Evolutionary conservation across 306 rosid genomes (phyloP).

Genomic region (Rosa rugosa): DNA sequence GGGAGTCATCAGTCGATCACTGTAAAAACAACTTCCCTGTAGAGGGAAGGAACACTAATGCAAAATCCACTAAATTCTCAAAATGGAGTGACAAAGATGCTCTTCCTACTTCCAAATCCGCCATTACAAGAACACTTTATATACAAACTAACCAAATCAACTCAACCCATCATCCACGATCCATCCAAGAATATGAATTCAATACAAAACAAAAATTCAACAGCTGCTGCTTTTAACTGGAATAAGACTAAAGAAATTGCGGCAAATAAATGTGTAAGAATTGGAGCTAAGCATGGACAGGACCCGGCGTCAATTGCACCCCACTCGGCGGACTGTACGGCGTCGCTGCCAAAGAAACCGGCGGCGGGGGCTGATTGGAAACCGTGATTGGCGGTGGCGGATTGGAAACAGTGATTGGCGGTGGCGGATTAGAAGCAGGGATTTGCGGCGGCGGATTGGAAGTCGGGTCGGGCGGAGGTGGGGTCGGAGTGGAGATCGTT

Average conservation of each 20-base stretch:
- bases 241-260: background rate
- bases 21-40: background rate
- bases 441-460: slow-evolving; percentile 30
- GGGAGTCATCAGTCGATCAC: background rate
- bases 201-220: background rate
- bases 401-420: slow-evolving; percentile 5
- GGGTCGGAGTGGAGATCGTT: slow-evolving; percentile 6
- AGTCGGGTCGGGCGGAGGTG: slow-evolving; percentile 10
- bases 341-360: slow-evolving; percentile 39
- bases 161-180: slow-evolving; percentile 1
- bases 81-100: slow-evolving; percentile 5
- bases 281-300: slow-evolving; percentile 47
- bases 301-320: slow-evolving; percentile 46
- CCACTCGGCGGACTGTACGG: slow-evolving; percentile 52
- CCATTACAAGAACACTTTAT: slow-evolving; percentile 4
- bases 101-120: slow-evolving; percentile 10
- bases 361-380: slow-evolving; percentile 35
- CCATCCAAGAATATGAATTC: slow-evolving; percentile 19
- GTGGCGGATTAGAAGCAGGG: slow-evolving; percentile 29
- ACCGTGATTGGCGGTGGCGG: slow-evolving; percentile 22
- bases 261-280: background rate
- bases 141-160: background rate
- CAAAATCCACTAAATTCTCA: slow-evolving; percentile 14
- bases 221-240: background rate
- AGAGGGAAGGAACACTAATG: background rate